Base-by-base conservation (phyloP, 352 stramenopile species). In the Globisporangium canariense region DNA sequence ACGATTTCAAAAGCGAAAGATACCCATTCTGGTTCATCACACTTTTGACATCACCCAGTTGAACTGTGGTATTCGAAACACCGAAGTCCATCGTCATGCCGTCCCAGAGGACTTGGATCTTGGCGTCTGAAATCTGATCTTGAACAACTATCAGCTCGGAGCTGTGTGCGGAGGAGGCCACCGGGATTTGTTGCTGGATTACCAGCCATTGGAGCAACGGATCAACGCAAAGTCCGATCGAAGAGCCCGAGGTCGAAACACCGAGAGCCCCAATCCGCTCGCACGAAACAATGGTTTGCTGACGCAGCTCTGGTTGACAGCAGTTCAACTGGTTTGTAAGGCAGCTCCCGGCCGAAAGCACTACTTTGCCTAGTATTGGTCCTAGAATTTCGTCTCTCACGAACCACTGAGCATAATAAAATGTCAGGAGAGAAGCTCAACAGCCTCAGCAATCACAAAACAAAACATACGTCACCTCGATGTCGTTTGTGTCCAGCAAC, bases 71-170 rank as follows among this genome's bases (percentile, higher is more conserved):
- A 38, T 60, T 60, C 4, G 54, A 60, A 5, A 60, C 34, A 13
- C 54, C 54, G 25, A 36, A 51, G 54, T 60, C 38, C 38, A 60
- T 60, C 1, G 34, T 46, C 32, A 60, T 38, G 18, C 54, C 54
- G 22, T 60, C 54, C 54, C 54, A 50, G 11, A 45, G 20, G 2
- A 47, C 54, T 60, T 60, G 54, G 34, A 51, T 22, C 34, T 60
- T 50, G 13, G 34, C 11, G 14, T 60, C 54, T 47, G 54, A 40
- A 34, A 47, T 13, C 28, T 9, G 38, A 38, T 30, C 30, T 6
- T 32, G 54, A 32, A 50, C 13, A 9, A 60, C 4, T 22, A 16
- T 11, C 25, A 60, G 18, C 54, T 51, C 32, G 14, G 8, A 38
- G 18, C 10, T 16, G 49, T 60, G 11, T 34, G 10, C 54, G 2